A percentile compares a stretch with the other conserved stretches of the same genome.
These are phyloP conservation scores for Podila epicladia DNA, from an alignment of 192 early-diverging fungal genomes.

Conservation along the genomic window DNA sequence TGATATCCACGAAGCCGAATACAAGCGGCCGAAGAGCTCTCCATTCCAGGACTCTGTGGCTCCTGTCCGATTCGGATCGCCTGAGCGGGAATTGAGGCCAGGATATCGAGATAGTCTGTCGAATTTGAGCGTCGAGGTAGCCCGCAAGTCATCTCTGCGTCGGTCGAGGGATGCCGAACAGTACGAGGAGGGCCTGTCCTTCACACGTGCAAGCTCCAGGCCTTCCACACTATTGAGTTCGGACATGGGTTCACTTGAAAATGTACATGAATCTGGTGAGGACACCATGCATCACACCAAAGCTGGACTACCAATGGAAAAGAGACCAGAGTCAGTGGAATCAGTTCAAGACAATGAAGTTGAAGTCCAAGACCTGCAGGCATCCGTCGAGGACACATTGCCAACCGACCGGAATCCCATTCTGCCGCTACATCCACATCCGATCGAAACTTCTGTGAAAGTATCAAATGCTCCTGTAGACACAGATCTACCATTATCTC, in stretches of 20 bases:
- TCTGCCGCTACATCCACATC: no score
- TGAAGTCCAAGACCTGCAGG: no score
- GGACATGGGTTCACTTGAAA: not conserved
- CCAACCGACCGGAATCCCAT: no score
- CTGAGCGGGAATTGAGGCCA: not conserved
- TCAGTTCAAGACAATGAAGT: no score
- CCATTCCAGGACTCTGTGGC: slow-evolving; percentile 27
- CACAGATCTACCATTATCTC: not conserved
- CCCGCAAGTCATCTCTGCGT: not conserved
- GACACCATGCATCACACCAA: not conserved
- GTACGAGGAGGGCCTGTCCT: slow-evolving; percentile 2
- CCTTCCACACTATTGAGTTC: not conserved
- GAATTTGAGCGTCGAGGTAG: not conserved
- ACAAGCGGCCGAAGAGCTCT: slow-evolving; percentile 16
- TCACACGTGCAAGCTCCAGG: not conserved
- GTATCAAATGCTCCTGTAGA: no score
- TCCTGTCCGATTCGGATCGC: slow-evolving; percentile 30
- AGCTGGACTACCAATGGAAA: no score
- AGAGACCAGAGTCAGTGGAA: no score
- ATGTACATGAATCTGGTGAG: not conserved
- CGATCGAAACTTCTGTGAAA: no score
- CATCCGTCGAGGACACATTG: no score
- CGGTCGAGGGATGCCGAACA: not conserved
- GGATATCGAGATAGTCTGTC: not conserved
- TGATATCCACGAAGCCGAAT: slow-evolving; percentile 4